Base-by-base conservation (phyloP, 1,139 yeast species). In the Debaryomyces udenii region DNA sequence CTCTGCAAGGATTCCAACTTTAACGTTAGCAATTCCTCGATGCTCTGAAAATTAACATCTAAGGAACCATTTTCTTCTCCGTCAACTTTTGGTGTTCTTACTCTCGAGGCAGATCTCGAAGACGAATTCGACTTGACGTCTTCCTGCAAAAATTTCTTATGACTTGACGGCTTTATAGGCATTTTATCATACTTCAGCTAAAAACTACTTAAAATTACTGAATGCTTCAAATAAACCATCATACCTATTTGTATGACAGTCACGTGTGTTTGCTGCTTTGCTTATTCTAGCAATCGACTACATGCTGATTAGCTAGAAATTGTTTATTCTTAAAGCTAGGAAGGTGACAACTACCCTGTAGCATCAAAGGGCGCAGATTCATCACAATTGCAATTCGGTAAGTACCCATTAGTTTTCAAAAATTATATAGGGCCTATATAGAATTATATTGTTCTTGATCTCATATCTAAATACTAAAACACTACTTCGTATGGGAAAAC, bases 401-500 rank as follows among this genome's bases (percentile, higher is more conserved):
- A n/a, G n/a, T n/a, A n/a, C n/a, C n/a, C n/a, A n/a, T n/a, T n/a
- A n/a, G n/a, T n/a, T n/a, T n/a, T n/a, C n/a, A n/a, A n/a, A 7
- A 20, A 20, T 20, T 20, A 20, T 20, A 20, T 7, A 7, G 5
- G 22, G 5, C 7, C 22, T 20, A 20, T 20, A 7, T 20, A 20
- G 22, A n/a, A n/a, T n/a, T n/a, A n/a, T n/a, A n/a, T n/a, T n/a
- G n/a, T n/a, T n/a, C n/a, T n/a, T n/a, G n/a, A n/a, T n/a, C n/a
- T n/a, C n/a, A n/a, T n/a, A n/a, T n/a, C 14, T 15, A n/a, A 16
- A 37, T 20, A 22, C 49, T 59, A 77, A 50, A 79, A 80, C 1
- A 58, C 67, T 2, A 80, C 69, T 38, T 86, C 91, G 34, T 78
- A 74, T 0, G 94, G 93, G 40, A 79, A 62, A 9, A 81, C 86